phyloP scores from a whole-genome alignment of 2,329 filamentous ascomycete genomes.

The Xylariaceae sp. region DNA sequence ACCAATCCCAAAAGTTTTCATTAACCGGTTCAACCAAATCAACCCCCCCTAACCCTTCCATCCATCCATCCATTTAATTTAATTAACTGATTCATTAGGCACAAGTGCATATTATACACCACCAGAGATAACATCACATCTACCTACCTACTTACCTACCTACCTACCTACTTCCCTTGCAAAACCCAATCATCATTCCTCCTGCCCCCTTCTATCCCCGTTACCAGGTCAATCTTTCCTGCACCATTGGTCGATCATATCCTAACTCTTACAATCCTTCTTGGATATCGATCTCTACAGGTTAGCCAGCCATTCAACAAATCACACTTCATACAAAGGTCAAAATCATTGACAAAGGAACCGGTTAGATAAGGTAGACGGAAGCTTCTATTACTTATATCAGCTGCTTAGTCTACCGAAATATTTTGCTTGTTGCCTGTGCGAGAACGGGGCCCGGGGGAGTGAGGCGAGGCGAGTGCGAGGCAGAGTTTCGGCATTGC shows the following conservation, averaged over 20 bases:
- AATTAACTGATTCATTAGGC: too few species aligned
- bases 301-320: not conserved
- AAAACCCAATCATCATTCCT: too few species aligned
- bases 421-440: conserved; percentile 9
- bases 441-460: not conserved
- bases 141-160: too few species aligned
- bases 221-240: not conserved
- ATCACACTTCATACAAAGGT: not conserved
- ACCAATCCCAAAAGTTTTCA: too few species aligned
- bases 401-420: conserved; percentile 23
- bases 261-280: not conserved
- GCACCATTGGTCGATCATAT: not conserved
- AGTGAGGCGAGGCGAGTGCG: conserved; percentile 5
- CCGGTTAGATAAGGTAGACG: conserved; percentile 10
- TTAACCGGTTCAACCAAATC: too few species aligned
- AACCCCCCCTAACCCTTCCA: too few species aligned
- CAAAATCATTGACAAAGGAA: not conserved
- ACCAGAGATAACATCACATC: too few species aligned
- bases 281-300: not conserved
- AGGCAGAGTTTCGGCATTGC: conserved; percentile 6
- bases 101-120: too few species aligned
- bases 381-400: conserved; percentile 24
- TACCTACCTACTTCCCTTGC: not conserved
- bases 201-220: not conserved
- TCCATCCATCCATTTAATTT: too few species aligned